Evolutionary conservation across 2,329 filamentous ascomycete species (phyloP).

Genomic region (Scytalidium sp.): DNA sequence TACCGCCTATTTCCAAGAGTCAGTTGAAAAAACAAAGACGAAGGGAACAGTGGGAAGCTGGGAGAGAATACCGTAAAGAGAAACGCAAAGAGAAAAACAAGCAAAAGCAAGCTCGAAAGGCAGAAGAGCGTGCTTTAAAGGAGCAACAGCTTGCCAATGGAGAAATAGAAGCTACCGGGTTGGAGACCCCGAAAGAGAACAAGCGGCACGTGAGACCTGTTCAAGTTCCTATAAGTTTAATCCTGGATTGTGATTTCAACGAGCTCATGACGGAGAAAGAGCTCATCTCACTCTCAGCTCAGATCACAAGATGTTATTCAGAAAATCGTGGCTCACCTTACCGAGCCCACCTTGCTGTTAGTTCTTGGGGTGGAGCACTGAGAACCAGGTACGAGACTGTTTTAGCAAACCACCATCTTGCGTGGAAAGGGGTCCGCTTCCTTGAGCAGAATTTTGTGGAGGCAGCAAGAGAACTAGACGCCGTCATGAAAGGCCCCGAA

Average conservation of each 20-base stretch:
- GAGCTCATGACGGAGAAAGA: conserved; percentile 86
- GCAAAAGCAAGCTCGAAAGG: conserved; percentile 47
- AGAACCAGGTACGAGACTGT: conserved; percentile 77
- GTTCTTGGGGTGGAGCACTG: conserved; percentile 73
- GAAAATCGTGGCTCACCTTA: conserved; percentile 73
- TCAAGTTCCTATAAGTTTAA: conserved; percentile 72
- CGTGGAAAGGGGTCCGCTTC: conserved; percentile 78
- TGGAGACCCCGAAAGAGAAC: conserved; percentile 9
- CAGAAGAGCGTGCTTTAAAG: conserved; percentile 41
- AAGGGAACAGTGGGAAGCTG: conserved; percentile 72
- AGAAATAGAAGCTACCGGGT: conserved; percentile 18
- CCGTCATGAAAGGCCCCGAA: conserved; percentile 58
- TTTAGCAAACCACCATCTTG: conserved; percentile 65
- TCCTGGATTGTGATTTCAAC: conserved; percentile 93
- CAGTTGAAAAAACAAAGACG: conserved; percentile 77
- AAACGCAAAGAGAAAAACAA: conserved; percentile 51
- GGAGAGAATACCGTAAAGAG: conserved; percentile 55
- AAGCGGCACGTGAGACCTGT: conserved; percentile 26
- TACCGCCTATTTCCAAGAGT: conserved; percentile 70
- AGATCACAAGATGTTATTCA: conserved; percentile 85
- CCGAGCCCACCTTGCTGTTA: conserved; percentile 70
- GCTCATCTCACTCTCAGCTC: conserved; percentile 74
- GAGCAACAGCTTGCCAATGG: conserved; percentile 32
- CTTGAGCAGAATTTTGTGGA: conserved; percentile 70
- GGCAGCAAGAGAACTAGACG: conserved; percentile 63